Base-by-base conservation (phyloP, 345 rosid genomes). In the Excoecaria agallocha region DNA sequence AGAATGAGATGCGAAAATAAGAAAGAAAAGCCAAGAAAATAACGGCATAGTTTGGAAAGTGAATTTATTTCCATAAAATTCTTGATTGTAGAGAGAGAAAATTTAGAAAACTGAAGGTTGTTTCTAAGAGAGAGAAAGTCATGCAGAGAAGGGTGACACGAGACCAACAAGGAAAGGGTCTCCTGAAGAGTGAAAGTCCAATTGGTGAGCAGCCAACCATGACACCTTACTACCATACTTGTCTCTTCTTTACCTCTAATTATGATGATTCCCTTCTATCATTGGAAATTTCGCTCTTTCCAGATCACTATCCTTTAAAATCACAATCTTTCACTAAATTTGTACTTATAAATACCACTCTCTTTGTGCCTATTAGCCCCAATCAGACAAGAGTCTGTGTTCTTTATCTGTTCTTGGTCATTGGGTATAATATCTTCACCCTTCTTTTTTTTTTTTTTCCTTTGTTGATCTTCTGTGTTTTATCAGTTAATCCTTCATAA, bases 201-300 rank as follows among this genome's bases (percentile, higher is more conserved):
- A 48, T 48, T 72, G 71, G 46, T 61, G 45, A 74, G 70, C 52
- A 52, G 45, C 71, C 59, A 79, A 17, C 75, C 45, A 55, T 74
- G 74, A 37, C 63, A 49, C 54, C 69, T 64, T 72, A 57, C 49
- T 74, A 22, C 73, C 70, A 68, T 45, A 62, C 30, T 62, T 68
- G 77, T 73, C 70, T 73, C 13, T 55, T 59, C 65, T 62, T 49
- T 15, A 20, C 12, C 1, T 61, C 56, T 72, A 78, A 70, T 79
- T 74, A 79, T 70, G 62, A 79, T 70, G 62, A 64, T 74, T n/a
- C n/a, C n/a, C n/a, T n/a, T n/a, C n/a, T n/a, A n/a, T n/a, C n/a
- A 20, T 69, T 74, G 70, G 70, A n/a, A 69, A 64, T 43, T 67
- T 60, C n/a, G 35, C 78, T 68, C 35, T 67, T 49, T 11, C 48